Base-by-base conservation (phyloP, 192 early-diverging fungal genomes). In the Linnemannia zychae region DNA sequence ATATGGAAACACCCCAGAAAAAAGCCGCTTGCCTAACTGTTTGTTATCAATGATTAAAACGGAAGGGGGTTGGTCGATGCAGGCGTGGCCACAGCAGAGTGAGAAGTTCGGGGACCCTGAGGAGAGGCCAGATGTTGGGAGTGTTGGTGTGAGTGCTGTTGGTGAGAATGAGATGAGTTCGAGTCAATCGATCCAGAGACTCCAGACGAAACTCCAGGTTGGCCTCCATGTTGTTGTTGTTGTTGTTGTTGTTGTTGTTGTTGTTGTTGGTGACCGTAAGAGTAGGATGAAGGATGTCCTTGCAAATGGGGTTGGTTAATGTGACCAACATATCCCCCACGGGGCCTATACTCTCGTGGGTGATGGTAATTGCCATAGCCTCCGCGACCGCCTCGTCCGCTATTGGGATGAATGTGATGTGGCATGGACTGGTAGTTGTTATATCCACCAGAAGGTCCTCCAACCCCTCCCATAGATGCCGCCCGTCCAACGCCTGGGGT, bases 271-370 rank as follows among this genome's bases (percentile, higher is more conserved):
- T 68, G 67, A 31, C 37, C 6, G 33, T 68, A 68, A 4, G 57
- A 63, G 11, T 63, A 63, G 6, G 57, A 63, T 28, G 57, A 63
- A 63, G 57, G 47, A 16, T 78, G 67, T 3, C 40, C 46, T 9
- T 80, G 47, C 49, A 60, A 18, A 37, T 71, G 77, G 7, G 16
- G 22, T 17, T 71, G 71, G 24, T 60, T 28, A 50, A 75, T 37
- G 16, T 67, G 72, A 11, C 78, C 78, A n/a, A 60, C 71, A 36
- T 74, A 74, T 38, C 74, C 74, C 0, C 74, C 74, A n/a, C 74
- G 63, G 7, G 80, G 74, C 17, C 70, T 47, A 24, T 75, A 71
- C 20, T 81, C 79, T 9, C 73, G 72, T 63, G 57, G 15, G 3
- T n/a, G 57, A 24, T 63, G 57, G 37, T 38, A 69, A 24, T 69